Base-by-base conservation (phyloP, 192 early-diverging fungal species). In the Backusella westeae region DNA sequence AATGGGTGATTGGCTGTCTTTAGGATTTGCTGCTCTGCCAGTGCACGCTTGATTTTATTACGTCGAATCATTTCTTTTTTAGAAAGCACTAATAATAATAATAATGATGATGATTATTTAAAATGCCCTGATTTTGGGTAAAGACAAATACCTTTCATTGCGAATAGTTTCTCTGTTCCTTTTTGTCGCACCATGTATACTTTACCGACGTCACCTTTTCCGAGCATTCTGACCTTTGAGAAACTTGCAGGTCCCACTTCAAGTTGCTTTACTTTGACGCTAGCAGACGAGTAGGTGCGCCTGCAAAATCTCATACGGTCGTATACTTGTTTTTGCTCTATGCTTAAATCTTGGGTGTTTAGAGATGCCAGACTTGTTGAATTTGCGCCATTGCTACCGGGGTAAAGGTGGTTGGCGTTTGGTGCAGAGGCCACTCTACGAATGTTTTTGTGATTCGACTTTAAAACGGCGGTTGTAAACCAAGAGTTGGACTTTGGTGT, bases 21-120 rank as follows among this genome's bases (percentile, higher is more conserved):
- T 15, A 90, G 70, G 53, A 90, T 90, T 75, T 90, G 87, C 52
- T 99, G 98, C 82, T 98, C 98, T 10, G 98, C 96, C 59, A 99
- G 86, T 26, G 97, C 97, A 26, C 98, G 90, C 78, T 98, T 97
- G 80, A 99, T 94, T 86, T 99, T 99, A 86, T 99, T 97, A 44
- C 97, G 91, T 75, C 95, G 96, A 72, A 99, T 92, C 97, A 99
- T 99, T 82, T 98, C 98, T 67, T 89, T 85, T 86, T 99, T 99
- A 32, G 93, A 94, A 70, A 87, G 69, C 34, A 90, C 89, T 90
- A 19, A 26, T 12, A 9, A 7, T 56, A 73, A 34, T 29, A 32
- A 32, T 32, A 32, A 32, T 32, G 0, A 32, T 32, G 0, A 32
- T 32, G 1, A 32, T 32, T 32, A 32, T 32, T 32, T 32, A 32